These are phyloP conservation scores for Phialemoniopsis sp. DNA, from an alignment of 2,329 filamentous ascomycete species.

Conservation along the genomic window DNA sequence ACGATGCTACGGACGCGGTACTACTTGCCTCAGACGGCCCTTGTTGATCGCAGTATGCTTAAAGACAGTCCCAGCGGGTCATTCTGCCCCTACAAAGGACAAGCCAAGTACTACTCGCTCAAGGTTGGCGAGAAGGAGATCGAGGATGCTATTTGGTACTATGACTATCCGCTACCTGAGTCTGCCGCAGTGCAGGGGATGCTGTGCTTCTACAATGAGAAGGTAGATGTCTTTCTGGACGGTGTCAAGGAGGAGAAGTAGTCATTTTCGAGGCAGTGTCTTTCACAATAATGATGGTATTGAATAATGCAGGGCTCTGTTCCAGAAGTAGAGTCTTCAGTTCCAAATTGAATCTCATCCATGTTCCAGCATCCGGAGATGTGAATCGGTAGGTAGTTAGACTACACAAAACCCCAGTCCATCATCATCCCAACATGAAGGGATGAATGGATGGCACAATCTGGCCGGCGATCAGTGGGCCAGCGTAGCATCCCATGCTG, in stretches of 20 bases:
- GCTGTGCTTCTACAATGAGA: constrained; percentile 66
- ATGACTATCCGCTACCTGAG: constrained; percentile 52
- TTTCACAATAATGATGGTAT: no score
- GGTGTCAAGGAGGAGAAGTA: constrained; percentile 27
- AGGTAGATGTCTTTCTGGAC: constrained; percentile 58
- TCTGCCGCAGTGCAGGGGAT: constrained; percentile 44
- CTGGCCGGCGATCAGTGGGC: no score
- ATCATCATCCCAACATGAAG: no score
- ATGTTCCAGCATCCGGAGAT: no score
- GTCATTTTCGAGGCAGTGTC: no score
- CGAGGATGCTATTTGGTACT: constrained; percentile 58
- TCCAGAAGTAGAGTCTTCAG: no score
- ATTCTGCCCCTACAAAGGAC: constrained; percentile 64
- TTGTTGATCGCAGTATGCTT: constrained; percentile 37
- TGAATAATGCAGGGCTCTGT: no score
- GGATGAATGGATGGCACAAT: no score
- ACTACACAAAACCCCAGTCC: no score
- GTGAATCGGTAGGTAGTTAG: no score
- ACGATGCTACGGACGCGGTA: constrained; percentile 55
- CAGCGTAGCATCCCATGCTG: no score
- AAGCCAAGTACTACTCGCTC: constrained; percentile 58
- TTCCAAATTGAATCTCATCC: no score
- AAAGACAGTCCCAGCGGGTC: constrained; percentile 47
- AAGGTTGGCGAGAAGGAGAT: constrained; percentile 36
- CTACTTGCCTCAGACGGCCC: constrained; percentile 50